Evolutionary conservation across 305 asterid genomes (phyloP), one percentile per base, ranked within the genome.

Genomic region (Rubia peregrina): DNA sequence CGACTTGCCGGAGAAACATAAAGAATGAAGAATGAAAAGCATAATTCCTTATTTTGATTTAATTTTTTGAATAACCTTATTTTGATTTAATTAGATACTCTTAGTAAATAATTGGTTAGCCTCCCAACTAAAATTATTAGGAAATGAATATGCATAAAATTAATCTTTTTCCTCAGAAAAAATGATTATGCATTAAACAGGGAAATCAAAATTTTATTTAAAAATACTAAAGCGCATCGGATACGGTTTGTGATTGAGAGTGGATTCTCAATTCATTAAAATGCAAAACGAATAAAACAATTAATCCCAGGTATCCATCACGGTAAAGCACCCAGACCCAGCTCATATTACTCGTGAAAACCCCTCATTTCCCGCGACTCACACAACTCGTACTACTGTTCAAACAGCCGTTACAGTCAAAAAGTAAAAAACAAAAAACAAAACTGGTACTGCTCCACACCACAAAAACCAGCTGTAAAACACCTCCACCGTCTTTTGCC

Each of bases 381-480:
- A 53, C 59, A 17, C 24, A 53, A 53, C 59, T 53, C 59, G 14
- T 3, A 22, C 44, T 16, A 17, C 13, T 64, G 12, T 40, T 38
- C 12, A n/a, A 64, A 40, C 17, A 64, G 68, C 26, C 68, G 68
- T 64, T 38, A 38, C 43, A 36, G 68, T 64, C 8, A 64, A 64
- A 49, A 40, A n/a, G 30, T 30, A 14, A 21, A 62, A 36, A 62
- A 9, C 0, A 64, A 64, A 16, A 38, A 17, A 62, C 24, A 62
- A 16, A 26, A 16, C 9, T 2, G 22, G 3, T n/a, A 22, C 26
- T 1, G 3, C 38, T 59, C 40, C 40, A 36, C 40, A 36, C 40
- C 40, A 36, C 40, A 36, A 36, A 36, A 36, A 36, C 36, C 67
- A 64, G 68, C 68, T 64, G 68, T 64, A 64, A 64, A 64, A 33